Percentiles rank a stretch among this genome's conserved stretches.
Conservation (phyloP, 805 yeast species). For the Hemisphaericaspora nanyangensis region DNA sequence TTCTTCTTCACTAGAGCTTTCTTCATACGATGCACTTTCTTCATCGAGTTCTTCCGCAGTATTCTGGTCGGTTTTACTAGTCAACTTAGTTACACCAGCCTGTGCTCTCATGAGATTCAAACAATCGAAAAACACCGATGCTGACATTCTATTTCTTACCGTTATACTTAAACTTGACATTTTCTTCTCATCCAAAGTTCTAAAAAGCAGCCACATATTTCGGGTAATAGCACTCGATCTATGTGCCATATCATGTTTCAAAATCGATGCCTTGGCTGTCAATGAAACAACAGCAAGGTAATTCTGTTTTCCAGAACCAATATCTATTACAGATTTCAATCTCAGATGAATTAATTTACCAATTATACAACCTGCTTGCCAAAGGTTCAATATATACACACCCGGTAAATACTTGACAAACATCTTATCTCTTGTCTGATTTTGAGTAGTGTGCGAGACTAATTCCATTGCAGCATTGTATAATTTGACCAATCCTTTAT, state of each 20-base stretch:
- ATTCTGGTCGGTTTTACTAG: constrained; percentile 30
- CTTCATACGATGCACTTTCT: constrained; percentile 18
- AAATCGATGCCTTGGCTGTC: constrained; percentile 75
- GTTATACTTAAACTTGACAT: constrained; percentile 42
- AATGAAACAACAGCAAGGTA: constrained; percentile 64
- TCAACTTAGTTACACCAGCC: constrained; percentile 74
- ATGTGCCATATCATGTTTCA: constrained; percentile 89
- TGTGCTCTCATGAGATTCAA: constrained; percentile 79
- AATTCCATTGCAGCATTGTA: constrained; percentile 77
- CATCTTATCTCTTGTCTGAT: constrained; percentile 54
- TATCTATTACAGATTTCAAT: constrained; percentile 60
- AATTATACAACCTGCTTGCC: constrained; percentile 90
- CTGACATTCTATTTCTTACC: constrained; percentile 83
- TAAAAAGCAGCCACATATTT: constrained; percentile 87
- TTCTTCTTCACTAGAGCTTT: constrained; percentile 19
- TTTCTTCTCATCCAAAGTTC: constrained; percentile 57
- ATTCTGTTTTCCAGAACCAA: constrained; percentile 64
- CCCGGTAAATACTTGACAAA: constrained; percentile 81
- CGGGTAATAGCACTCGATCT: constrained; percentile 92
- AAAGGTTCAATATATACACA: constrained; percentile 72
- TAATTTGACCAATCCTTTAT: constrained; percentile 68
- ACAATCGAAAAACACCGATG: constrained; percentile 89
- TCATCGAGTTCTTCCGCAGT: constrained; percentile 18
- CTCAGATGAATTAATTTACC: constrained; percentile 77
- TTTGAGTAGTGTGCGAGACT: constrained; percentile 59